Base-by-base conservation (phyloP, 495 filamentous ascomycete species). In the Venustampulla echinocandica region DNA sequence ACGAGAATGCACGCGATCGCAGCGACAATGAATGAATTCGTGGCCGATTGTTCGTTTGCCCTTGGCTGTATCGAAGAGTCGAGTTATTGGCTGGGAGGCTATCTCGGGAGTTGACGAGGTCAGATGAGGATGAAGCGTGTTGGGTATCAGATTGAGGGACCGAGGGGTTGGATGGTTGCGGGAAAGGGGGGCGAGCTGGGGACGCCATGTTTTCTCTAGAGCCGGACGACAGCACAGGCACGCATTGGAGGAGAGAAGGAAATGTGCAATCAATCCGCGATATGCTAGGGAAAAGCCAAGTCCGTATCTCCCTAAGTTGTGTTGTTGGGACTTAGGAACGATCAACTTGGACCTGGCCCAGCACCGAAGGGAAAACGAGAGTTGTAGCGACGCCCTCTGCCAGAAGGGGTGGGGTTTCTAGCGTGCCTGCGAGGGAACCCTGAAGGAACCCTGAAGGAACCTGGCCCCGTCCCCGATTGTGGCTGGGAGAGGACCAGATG, bases 191-290 rank as follows among this genome's bases (percentile, higher is more conserved):
- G 4, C 21, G 39, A 35, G 39, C 39, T 5, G 15, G 7, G 50
- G 45, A 47, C 27, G 54, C 50, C 54, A 57, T 57, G 27, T 49
- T 47, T 46, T 44, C 42, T 47, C 28, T 46, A 14, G 32, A 14
- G 32, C 37, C 43, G 2, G 28, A 10, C 10, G 2, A 10, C 15
- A n/a, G n/a, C n/a, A 45, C 22, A 34, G 39, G 42, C 39, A 53
- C 50, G 52, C 53, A 56, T 56, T 56, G 49, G 49, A 52, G 34
- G 48, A 14, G 1, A n/a, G 33, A 4, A 41, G 17, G 47, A 50
- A 34, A 52, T 56, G 54, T 46, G 46, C 54, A 53, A 49, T n/a
- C n/a, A n/a, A n/a, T 49, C 46, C 45, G 36, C 14, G 39, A 55
- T 24, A 41, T 3, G 6, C 15, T 43, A 47, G 47, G 44, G 48